phyloP scores from a whole-genome alignment of 2,329 filamentous ascomycete species.

The Albophoma yamanashiensis region DNA sequence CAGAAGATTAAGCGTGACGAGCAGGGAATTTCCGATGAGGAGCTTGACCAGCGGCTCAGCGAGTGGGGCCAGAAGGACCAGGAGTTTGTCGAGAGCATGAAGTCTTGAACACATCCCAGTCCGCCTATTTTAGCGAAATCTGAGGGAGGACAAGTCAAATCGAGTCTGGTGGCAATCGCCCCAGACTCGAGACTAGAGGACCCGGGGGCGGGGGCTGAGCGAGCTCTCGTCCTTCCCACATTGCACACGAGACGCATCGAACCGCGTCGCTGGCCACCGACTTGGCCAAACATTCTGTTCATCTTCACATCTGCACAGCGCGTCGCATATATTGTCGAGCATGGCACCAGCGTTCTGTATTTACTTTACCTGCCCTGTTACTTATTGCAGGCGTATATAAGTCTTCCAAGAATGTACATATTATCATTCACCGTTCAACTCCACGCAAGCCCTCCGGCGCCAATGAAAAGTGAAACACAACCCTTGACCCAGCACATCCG shows the following conservation, averaged over 20 bases:
- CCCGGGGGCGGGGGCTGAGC: too few species aligned
- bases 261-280: not conserved
- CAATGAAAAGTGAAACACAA: too few species aligned
- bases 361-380: not conserved
- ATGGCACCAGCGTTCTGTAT: not conserved
- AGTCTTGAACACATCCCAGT: not conserved
- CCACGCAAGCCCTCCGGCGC: not conserved
- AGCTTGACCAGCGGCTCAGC: constrained; percentile 26
- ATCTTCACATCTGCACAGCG: not conserved
- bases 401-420: not conserved
- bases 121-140: too few species aligned
- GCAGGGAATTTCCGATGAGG: constrained; percentile 17
- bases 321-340: not conserved
- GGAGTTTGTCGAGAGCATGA: constrained; percentile 16
- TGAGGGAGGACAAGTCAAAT: too few species aligned
- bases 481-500: not conserved
- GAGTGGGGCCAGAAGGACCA: constrained; percentile 23
- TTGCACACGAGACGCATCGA: not conserved
- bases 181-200: too few species aligned
- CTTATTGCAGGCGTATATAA: not conserved
- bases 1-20: constrained; percentile 14
- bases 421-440: not conserved
- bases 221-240: not conserved
- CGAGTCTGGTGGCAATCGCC: not conserved
- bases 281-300: not conserved